Percentiles rank a stretch among this genome's conserved stretches.
Conservation (phyloP, 768 basidiomycete species). For the Mycena alexandri region DNA sequence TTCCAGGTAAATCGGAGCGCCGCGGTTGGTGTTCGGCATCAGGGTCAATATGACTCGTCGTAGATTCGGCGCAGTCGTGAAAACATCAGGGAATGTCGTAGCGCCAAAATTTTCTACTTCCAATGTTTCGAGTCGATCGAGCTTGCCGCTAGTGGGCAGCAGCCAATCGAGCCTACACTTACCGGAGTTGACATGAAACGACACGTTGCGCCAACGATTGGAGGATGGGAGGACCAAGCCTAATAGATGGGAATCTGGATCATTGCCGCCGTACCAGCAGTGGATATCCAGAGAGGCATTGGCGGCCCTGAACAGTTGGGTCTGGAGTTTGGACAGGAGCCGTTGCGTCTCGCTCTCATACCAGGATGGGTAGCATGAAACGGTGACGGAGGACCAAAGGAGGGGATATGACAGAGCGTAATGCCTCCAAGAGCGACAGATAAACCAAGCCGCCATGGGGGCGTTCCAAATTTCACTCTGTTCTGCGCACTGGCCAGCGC, state of each 20-base stretch:
- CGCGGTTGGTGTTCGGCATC: too few relatives aligned
- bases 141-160: neutral
- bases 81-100: neutral
- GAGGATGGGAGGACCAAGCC: neutral
- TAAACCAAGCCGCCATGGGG: neutral
- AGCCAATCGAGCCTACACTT: neutral
- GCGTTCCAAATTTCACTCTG: neutral
- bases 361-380: neutral
- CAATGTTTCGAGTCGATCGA: neutral
- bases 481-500: neutral
- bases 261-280: neutral
- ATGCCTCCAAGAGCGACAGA: neutral
- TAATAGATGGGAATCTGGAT: neutral
- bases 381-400: neutral
- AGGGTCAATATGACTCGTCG: neutral
- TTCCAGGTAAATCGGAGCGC: too few relatives aligned
- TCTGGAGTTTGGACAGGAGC: too few relatives aligned
- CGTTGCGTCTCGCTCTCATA: neutral
- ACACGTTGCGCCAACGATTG: neutral
- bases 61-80: slow-evolving; percentile 2
- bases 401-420: neutral
- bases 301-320: neutral
- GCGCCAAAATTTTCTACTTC: neutral
- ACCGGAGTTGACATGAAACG: neutral
- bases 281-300: neutral